A percentile compares a stretch with the other conserved stretches of the same genome.
These are phyloP conservation scores for Chlorella sp. DNA, from an alignment of 139 green algal genomes.

Conservation along the genomic window DNA sequence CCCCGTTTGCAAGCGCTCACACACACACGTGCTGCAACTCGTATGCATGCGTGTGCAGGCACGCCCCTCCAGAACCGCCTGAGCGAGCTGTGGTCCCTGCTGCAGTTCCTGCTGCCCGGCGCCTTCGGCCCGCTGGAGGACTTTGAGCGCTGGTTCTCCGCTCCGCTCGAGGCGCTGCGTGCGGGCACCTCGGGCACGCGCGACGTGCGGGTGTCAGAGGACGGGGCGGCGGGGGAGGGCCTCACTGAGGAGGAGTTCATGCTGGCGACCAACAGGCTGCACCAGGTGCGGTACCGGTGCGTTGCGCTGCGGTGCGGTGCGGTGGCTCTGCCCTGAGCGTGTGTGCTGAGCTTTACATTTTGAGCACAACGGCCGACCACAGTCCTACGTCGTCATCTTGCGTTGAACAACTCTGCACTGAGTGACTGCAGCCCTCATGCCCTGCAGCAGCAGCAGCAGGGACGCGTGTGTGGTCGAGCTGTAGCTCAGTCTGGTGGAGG, in stretches of 20 bases:
- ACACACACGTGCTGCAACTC: not conserved
- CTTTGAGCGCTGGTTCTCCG: slow-evolving; percentile 40
- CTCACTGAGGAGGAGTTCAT: slow-evolving; percentile 78
- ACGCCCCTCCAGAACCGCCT: slow-evolving; percentile 56
- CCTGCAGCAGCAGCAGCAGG: too few species aligned
- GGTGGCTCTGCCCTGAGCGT: too few species aligned
- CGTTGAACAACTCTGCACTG: too few species aligned
- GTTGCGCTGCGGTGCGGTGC: not conserved
- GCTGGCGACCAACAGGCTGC: slow-evolving; percentile 82
- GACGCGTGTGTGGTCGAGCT: too few species aligned
- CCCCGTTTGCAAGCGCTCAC: too few species aligned
- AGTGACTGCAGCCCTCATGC: too few species aligned
- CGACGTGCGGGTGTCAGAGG: slow-evolving; percentile 10
- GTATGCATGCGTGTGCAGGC: slow-evolving; percentile 11
- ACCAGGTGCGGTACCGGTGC: slow-evolving; percentile 38
- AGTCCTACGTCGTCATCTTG: too few species aligned
- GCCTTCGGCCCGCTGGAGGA: slow-evolving; percentile 73
- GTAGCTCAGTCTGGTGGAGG: too few species aligned
- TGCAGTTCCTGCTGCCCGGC: slow-evolving; percentile 91
- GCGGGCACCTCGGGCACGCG: slow-evolving; percentile 7
- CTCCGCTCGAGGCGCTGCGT: slow-evolving; percentile 20
- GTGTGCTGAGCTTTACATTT: too few species aligned
- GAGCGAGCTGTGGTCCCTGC: slow-evolving; percentile 90
- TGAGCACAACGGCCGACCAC: too few species aligned
- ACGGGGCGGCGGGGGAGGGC: not conserved